Evolutionary conservation across 257 asterid species (phyloP).

Genomic region (Przewalskia tangutica): DNA sequence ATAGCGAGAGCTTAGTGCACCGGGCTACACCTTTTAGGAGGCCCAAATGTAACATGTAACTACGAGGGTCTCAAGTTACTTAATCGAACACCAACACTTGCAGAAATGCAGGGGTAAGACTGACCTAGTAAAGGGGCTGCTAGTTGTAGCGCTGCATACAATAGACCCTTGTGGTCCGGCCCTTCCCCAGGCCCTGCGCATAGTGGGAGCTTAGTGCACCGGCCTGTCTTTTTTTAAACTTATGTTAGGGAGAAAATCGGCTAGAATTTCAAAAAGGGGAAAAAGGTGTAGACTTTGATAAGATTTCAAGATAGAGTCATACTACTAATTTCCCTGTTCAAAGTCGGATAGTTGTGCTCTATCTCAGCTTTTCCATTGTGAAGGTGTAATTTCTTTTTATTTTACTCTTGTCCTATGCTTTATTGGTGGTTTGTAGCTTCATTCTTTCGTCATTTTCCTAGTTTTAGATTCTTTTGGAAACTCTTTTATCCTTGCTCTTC

Average conservation of each 20-base stretch:
- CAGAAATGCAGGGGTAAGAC: too few relatives aligned
- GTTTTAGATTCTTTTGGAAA: not conserved
- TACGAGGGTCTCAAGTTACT: too few relatives aligned
- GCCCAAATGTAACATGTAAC: too few relatives aligned
- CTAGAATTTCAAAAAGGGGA: not conserved
- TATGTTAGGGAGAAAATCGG: not conserved
- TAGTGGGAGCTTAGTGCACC: too few relatives aligned
- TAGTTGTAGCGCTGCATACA: too few relatives aligned
- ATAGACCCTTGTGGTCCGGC: too few relatives aligned
- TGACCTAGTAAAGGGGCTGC: too few relatives aligned
- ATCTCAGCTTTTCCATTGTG: not conserved
- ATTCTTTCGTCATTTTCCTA: not conserved
- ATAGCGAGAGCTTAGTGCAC: too few relatives aligned
- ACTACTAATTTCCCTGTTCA: not conserved
- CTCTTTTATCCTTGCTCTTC: not conserved
- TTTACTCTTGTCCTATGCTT: not conserved
- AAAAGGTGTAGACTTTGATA: not conserved
- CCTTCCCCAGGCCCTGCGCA: too few relatives aligned
- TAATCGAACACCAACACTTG: too few relatives aligned
- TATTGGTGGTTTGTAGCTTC: not conserved
- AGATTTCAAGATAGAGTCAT: not conserved
- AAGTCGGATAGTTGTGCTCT: not conserved
- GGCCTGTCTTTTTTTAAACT: too few relatives aligned
- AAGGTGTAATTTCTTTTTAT: not conserved
- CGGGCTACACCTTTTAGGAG: too few relatives aligned